phyloP scores from a whole-genome alignment of 257 asterid genomes.

The Solanum paucissectum region DNA sequence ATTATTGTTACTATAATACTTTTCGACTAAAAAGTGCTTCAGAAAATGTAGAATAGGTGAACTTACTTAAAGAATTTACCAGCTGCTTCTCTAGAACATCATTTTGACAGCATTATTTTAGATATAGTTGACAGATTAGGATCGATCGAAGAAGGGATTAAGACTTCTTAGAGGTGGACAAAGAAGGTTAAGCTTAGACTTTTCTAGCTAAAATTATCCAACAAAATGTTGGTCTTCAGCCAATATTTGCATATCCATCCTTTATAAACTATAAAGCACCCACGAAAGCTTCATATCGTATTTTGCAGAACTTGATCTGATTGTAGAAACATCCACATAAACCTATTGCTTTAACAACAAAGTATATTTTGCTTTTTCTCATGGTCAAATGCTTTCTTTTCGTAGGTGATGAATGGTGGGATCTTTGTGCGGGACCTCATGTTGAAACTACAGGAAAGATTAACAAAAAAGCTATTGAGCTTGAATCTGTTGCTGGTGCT shows the following conservation, averaged over 20 bases:
- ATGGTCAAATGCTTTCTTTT: background rate
- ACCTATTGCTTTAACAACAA: background rate
- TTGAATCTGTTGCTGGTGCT: constrained; percentile 99
- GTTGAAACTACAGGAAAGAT: constrained; percentile 92
- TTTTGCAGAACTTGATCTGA: background rate
- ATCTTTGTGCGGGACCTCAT: constrained; percentile 99
- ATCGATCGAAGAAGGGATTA: background rate
- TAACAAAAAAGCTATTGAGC: constrained; percentile 74
- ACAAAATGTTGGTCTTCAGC: background rate
- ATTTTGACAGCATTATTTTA: background rate
- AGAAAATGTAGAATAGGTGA: background rate
- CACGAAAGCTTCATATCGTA: background rate
- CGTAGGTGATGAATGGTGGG: constrained; percentile 96
- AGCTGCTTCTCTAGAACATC: background rate
- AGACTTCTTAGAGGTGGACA: background rate
- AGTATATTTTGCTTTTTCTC: background rate
- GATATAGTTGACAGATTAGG: background rate
- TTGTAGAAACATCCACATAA: background rate
- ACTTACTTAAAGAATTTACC: background rate
- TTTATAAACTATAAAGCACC: background rate
- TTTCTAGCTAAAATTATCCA: background rate
- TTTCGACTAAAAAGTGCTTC: background rate
- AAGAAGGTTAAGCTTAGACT: background rate
- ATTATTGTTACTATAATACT: background rate
- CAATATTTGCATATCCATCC: background rate